phyloP scores from a whole-genome alignment of 441 rosid species.

The Erodium chrysanthum region DNA sequence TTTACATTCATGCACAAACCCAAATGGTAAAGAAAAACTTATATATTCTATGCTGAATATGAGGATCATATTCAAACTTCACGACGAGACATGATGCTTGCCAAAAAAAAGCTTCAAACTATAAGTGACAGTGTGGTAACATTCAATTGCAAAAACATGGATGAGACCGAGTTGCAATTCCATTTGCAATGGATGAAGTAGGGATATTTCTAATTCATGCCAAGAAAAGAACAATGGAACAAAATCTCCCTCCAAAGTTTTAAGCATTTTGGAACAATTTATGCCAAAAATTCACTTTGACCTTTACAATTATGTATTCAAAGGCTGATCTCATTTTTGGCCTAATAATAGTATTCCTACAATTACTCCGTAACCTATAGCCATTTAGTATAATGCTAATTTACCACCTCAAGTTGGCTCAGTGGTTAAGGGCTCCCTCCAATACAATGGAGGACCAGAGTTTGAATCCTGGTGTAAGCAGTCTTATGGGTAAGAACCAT shows the following conservation, averaged over 20 bases:
- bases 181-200: background rate
- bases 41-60: background rate
- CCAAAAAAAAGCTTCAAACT: background rate
- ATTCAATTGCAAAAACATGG: background rate
- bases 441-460: too few relatives aligned
- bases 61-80: background rate
- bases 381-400: background rate
- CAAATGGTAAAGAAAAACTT: slow-evolving; percentile 2
- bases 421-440: too few relatives aligned
- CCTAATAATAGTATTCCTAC: slow-evolving; percentile 7
- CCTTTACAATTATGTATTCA: slow-evolving; percentile 1
- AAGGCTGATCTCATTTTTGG: background rate
- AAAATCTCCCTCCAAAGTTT: slow-evolving; percentile 4
- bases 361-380: background rate
- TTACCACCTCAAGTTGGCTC: too few relatives aligned
- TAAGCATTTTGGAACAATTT: background rate
- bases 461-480: too few relatives aligned
- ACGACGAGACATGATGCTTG: background rate
- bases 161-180: too few relatives aligned
- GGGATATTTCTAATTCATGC: background rate
- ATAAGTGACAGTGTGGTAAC: background rate
- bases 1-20: background rate
- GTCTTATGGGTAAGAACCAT: too few relatives aligned
- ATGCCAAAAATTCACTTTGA: background rate
- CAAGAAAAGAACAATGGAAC: background rate